Evolutionary conservation across 2,329 filamentous ascomycete species (phyloP).

Genomic region (Leptographium lundbergii): DNA sequence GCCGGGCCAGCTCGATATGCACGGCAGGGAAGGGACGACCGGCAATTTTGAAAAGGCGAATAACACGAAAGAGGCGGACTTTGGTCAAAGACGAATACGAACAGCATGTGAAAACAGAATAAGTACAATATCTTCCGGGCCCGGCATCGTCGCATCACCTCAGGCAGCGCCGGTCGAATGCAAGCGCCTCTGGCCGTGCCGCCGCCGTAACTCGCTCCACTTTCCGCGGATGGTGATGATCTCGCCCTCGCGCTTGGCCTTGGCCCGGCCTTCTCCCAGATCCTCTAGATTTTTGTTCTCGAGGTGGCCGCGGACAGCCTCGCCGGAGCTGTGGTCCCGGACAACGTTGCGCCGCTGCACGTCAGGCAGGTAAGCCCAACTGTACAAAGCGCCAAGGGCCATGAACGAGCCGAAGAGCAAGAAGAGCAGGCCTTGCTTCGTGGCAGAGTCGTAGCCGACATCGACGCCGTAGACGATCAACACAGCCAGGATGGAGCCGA

Average conservation of each 20-base stretch:
- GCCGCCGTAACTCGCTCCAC: conserved; percentile 24
- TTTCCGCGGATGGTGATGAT: conserved; percentile 31
- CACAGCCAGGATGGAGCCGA: conserved; percentile 41
- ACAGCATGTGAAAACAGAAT: neutral
- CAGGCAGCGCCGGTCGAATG: neutral
- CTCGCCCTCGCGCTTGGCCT: conserved; percentile 31
- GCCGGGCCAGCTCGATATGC: neutral
- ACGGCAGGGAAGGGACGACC: too few species aligned
- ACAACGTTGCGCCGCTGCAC: conserved; percentile 22
- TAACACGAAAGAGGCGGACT: too few species aligned
- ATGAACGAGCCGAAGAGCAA: conserved; percentile 38
- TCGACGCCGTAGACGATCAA: conserved; percentile 38
- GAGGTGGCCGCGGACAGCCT: conserved; percentile 11
- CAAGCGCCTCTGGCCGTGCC: conserved; percentile 12
- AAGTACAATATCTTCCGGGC: neutral
- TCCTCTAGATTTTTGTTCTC: conserved; percentile 37
- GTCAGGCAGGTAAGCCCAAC: conserved; percentile 39
- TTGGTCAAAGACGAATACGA: neutral
- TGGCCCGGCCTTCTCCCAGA: conserved; percentile 33
- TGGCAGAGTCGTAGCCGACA: conserved; percentile 25
- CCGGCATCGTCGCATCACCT: neutral
- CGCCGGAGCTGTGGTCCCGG: conserved; percentile 19
- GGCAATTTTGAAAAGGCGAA: too few species aligned
- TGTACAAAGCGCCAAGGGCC: conserved; percentile 33
- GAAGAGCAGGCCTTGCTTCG: conserved; percentile 35